phyloP scores from a whole-genome alignment of 2,329 filamentous ascomycete genomes.

The Neofusicoccum ribis region DNA sequence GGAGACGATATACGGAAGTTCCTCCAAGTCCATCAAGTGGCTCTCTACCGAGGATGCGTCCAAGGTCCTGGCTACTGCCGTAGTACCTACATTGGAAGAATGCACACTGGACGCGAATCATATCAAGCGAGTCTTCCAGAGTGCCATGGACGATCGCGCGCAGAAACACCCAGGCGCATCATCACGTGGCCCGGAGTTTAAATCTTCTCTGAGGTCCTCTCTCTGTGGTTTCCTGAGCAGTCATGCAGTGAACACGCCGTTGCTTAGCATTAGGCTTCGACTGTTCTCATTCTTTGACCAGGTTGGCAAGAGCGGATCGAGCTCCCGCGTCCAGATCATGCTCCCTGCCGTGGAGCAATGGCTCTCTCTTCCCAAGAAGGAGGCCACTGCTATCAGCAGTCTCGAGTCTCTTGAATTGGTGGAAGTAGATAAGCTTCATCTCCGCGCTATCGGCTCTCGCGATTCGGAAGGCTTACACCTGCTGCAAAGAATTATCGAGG shows the following conservation, averaged over 20 bases:
- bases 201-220: conserved; percentile 63
- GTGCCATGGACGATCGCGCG: conserved; percentile 56
- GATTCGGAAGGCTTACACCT: conserved; percentile 59
- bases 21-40: conserved; percentile 53
- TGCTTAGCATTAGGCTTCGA: conserved; percentile 67
- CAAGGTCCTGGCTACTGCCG: conserved; percentile 63
- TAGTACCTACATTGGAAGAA: conserved; percentile 81
- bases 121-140: conserved; percentile 64
- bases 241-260: conserved; percentile 69
- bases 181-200: conserved; percentile 49
- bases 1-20: conserved; percentile 60
- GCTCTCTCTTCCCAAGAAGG: conserved; percentile 56
- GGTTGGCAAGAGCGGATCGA: conserved; percentile 70
- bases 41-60: conserved; percentile 59
- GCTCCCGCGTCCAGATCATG: conserved; percentile 71
- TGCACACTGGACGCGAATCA: conserved; percentile 77
- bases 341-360: conserved; percentile 73
- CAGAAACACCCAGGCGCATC: conserved; percentile 28
- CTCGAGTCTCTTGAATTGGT: conserved; percentile 49
- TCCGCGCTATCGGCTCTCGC: conserved; percentile 55
- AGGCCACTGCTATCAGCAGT: conserved; percentile 53
- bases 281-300: conserved; percentile 72
- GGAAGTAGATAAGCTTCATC: conserved; percentile 55
- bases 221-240: conserved; percentile 72
- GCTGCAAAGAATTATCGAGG: conserved; percentile 53